Evolutionary conservation across 2,329 filamentous ascomycete species (phyloP).

Genomic region (Whalleya microplaca): DNA sequence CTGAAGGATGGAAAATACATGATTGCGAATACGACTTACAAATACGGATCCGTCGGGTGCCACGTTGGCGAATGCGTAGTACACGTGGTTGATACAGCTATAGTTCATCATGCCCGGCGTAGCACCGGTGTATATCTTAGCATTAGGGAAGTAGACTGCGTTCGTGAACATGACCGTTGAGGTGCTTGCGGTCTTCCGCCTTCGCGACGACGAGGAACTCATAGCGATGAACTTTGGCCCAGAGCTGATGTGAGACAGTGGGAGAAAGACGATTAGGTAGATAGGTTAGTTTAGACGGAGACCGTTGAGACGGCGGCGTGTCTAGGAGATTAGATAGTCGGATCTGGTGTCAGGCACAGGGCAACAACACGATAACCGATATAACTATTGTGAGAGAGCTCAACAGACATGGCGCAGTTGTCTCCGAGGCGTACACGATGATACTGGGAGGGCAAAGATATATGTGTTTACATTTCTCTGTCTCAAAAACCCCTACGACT

Average conservation of each 20-base stretch:
- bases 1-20: constrained; percentile 4
- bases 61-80: constrained; percentile 81
- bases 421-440: constrained; percentile 14
- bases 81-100: constrained; percentile 77
- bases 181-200: constrained; percentile 49
- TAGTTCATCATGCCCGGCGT: constrained; percentile 76
- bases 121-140: constrained; percentile 71
- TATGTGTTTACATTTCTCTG: constrained; percentile 6
- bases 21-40: constrained; percentile 53
- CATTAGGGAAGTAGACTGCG: constrained; percentile 84
- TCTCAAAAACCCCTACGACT: constrained; percentile 21
- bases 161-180: constrained; percentile 66
- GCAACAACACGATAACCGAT: constrained; percentile 5
- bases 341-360: constrained; percentile 14
- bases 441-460: constrained; percentile 9
- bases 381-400: constrained; percentile 9
- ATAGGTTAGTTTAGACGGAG: constrained; percentile 2
- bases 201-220: constrained; percentile 48
- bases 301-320: constrained; percentile 1
- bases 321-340: background rate
- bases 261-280: background rate
- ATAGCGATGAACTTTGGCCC: constrained; percentile 27
- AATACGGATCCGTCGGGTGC: constrained; percentile 73
- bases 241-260: background rate
- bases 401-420: constrained; percentile 22